Conservation (phyloP, 306 rosid genomes). For the Citrullus amarus region DNA sequence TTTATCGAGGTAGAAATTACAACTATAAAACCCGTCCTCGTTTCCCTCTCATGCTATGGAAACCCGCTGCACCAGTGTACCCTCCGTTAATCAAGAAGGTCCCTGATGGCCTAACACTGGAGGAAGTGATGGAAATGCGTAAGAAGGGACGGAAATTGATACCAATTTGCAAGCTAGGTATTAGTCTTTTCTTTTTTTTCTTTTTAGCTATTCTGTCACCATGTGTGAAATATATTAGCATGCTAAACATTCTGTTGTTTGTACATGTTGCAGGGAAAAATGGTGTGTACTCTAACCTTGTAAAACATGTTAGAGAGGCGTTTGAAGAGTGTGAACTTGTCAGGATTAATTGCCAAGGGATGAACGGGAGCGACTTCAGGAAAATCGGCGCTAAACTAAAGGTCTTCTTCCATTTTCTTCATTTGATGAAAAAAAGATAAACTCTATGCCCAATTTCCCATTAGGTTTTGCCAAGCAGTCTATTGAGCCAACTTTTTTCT, state of each 20-base stretch:
- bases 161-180: conserved; percentile 86
- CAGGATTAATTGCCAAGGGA: conserved; percentile 79
- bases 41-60: conserved; percentile 97
- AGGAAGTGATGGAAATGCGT: conserved; percentile 67
- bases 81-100: conserved; percentile 51
- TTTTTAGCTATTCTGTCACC: not conserved
- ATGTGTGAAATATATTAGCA: not conserved
- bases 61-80: conserved; percentile 76
- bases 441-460: not conserved
- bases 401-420: conserved; percentile 27
- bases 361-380: conserved; percentile 74
- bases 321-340: conserved; percentile 87
- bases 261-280: conserved; percentile 54
- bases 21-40: conserved; percentile 65
- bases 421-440: not conserved
- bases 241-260: not conserved
- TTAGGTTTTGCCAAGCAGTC: not conserved
- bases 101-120: conserved; percentile 66
- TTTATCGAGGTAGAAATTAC: conserved; percentile 91
- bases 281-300: conserved; percentile 68
- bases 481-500: not conserved
- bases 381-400: conserved; percentile 87
- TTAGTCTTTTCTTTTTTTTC: not conserved
- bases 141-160: conserved; percentile 51
- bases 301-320: conserved; percentile 63